phyloP scores from a whole-genome alignment of 2,329 filamentous ascomycete species.

The Parasarocladium wereldwijsianum region DNA sequence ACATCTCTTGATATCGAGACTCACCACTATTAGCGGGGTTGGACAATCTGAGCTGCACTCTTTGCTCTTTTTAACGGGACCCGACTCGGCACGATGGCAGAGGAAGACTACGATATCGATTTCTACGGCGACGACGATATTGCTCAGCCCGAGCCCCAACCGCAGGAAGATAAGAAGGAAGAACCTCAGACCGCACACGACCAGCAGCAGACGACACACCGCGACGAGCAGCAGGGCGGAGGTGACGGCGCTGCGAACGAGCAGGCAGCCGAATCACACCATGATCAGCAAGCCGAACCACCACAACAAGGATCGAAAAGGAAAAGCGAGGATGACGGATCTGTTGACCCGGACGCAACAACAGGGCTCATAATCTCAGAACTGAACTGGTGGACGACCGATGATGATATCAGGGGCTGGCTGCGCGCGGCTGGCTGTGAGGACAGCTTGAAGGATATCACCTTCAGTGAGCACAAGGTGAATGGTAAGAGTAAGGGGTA shows the following conservation, averaged over 20 bases:
- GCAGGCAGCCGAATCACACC: slow-evolving; percentile 22
- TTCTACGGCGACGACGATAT: slow-evolving; percentile 49
- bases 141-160: slow-evolving; percentile 22
- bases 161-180: slow-evolving; percentile 23
- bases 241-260: slow-evolving; percentile 21
- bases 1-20: too few relatives aligned
- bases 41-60: too few relatives aligned
- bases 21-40: too few relatives aligned
- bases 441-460: slow-evolving; percentile 77
- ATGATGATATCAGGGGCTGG: slow-evolving; percentile 89
- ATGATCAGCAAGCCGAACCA: slow-evolving; percentile 14
- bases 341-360: slow-evolving; percentile 44
- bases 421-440: slow-evolving; percentile 66
- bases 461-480: slow-evolving; percentile 96
- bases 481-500: slow-evolving; percentile 99
- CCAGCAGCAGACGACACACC: slow-evolving; percentile 15
- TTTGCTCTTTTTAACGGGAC: too few relatives aligned
- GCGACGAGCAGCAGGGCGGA: slow-evolving; percentile 6
- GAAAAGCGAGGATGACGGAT: slow-evolving; percentile 44
- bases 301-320: slow-evolving; percentile 39
- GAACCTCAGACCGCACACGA: slow-evolving; percentile 23
- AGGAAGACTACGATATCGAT: slow-evolving; percentile 60
- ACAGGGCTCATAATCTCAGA: slow-evolving; percentile 76
- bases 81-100: slow-evolving; percentile 46
- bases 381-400: slow-evolving; percentile 91